Conservation (phyloP, 208 protist genomes). For the Naegleria fowleri region DNA sequence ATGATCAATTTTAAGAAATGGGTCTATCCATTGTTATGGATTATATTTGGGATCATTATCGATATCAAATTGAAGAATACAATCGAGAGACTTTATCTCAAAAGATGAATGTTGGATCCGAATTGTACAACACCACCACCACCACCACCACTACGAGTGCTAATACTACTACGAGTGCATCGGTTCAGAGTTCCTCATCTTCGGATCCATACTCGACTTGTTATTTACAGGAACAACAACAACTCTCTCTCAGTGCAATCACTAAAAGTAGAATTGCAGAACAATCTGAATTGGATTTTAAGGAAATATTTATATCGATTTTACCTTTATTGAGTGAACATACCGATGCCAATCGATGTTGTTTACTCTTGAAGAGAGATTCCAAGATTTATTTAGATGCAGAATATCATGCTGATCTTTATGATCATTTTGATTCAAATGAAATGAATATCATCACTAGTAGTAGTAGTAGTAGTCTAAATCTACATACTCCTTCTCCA, state of each 20-base stretch:
- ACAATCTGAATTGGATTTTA: not conserved
- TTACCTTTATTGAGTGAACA: not conserved
- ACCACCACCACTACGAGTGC: too few relatives aligned
- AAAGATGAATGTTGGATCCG: not conserved
- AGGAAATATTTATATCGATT: not conserved
- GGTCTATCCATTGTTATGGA: not conserved
- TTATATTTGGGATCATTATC: not conserved
- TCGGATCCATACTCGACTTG: too few relatives aligned
- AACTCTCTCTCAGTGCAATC: not conserved
- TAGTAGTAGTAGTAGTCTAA: too few relatives aligned
- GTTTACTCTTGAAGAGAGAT: not conserved
- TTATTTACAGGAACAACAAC: not conserved
- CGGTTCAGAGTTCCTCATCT: too few relatives aligned
- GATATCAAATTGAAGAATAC: not conserved
- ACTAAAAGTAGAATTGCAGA: not conserved
- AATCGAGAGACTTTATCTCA: not conserved
- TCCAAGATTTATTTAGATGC: not conserved
- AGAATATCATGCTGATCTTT: not conserved
- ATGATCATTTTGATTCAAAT: too few relatives aligned
- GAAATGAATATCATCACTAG: too few relatives aligned
- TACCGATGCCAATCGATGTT: not conserved
- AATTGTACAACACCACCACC: too few relatives aligned
- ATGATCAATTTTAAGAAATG: not conserved
- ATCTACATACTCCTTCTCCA: too few relatives aligned
- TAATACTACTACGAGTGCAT: too few relatives aligned